Evolutionary conservation across 2,329 filamentous ascomycete species (phyloP), one percentile per base, ranked within the genome.

Genomic region (Fonsecaea pedrosoi): DNA sequence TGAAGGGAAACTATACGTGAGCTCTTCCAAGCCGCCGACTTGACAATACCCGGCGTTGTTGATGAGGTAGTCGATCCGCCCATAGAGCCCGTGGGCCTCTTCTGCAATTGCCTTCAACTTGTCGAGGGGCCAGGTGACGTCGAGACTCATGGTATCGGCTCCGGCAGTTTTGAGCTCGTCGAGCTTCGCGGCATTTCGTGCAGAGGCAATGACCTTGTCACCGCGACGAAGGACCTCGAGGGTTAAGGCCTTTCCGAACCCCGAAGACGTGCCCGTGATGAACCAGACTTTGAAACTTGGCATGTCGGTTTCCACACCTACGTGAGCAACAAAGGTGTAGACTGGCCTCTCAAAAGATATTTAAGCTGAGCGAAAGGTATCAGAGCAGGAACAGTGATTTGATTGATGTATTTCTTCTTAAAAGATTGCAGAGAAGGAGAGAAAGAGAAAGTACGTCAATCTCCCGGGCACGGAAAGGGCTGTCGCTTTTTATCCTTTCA

Each of bases 131-230:
- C 48, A 42, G 1, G 69, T 69, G 63, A 77, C 76, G 63, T 76
- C 74, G 25, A 65, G 57, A 34, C 45, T 55, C 34, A 77, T 50
- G 12, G 69, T 65, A 1, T 70, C 69, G 10, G 74, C 73, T 3
- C 75, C 75, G 3, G 71, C 69, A 1, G 70, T 64, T 40, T 74
- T 69, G 37, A 78, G 65, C 40, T 74, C 64, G n/a, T 70, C 42
- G 12, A 78, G 71, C 38, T 71, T 73, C 25, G 68, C 54, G 7
- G 69, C 55, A 38, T 75, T 75, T 12, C 77, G 75, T 10, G 75
- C 74, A 0, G 77, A 77, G 10, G 78, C 77, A 32, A 79, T 75
- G 25, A 79, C 77, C 54, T 73, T 74, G 67, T 78, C 74, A 2
- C 77, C 77, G 7, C 73, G 74, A 5, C 63, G 53, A 9, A 78